Evolutionary conservation across 2,329 filamentous ascomycete species (phyloP).

Genomic region (Hirsutella minnesotensis): DNA sequence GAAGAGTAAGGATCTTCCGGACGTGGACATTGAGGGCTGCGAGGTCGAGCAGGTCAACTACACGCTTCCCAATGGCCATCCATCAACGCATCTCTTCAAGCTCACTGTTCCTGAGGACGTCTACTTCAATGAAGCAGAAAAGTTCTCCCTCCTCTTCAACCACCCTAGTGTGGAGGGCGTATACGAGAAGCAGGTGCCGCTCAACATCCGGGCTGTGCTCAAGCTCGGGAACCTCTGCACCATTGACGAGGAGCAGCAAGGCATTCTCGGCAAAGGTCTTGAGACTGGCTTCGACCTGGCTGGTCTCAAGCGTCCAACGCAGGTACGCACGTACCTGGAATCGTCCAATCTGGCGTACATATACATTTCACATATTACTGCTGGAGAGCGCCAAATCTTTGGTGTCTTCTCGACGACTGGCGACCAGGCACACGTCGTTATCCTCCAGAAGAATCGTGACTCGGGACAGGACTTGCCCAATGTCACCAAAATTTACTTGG

Average conservation of each 20-base stretch:
- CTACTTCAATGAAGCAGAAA: constrained; percentile 75
- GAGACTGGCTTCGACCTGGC: constrained; percentile 88
- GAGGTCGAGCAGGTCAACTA: constrained; percentile 87
- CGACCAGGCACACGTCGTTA: constrained; percentile 71
- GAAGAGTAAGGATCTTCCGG: constrained; percentile 74
- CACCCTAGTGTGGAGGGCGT: constrained; percentile 94
- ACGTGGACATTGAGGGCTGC: constrained; percentile 77
- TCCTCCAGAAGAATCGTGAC: constrained; percentile 75
- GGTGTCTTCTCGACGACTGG: constrained; percentile 79
- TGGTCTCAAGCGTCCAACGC: constrained; percentile 56
- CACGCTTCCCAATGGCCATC: constrained; percentile 87
- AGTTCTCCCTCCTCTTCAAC: constrained; percentile 73
- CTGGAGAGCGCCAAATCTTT: constrained; percentile 86
- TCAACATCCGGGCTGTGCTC: constrained; percentile 77
- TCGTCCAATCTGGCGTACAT: constrained; percentile 68
- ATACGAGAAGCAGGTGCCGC: constrained; percentile 85
- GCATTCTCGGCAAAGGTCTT: constrained; percentile 82
- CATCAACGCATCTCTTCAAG: constrained; percentile 89
- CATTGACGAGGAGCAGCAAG: constrained; percentile 81
- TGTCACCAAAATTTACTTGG: constrained; percentile 74
- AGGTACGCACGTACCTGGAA: constrained; percentile 60
- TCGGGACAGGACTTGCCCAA: constrained; percentile 76
- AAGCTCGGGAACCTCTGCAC: constrained; percentile 85
- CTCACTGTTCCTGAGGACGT: constrained; percentile 79
- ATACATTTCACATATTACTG: constrained; percentile 84